phyloP scores from a whole-genome alignment of 768 basidiomycete species.

The Pleurotus sapidus region DNA sequence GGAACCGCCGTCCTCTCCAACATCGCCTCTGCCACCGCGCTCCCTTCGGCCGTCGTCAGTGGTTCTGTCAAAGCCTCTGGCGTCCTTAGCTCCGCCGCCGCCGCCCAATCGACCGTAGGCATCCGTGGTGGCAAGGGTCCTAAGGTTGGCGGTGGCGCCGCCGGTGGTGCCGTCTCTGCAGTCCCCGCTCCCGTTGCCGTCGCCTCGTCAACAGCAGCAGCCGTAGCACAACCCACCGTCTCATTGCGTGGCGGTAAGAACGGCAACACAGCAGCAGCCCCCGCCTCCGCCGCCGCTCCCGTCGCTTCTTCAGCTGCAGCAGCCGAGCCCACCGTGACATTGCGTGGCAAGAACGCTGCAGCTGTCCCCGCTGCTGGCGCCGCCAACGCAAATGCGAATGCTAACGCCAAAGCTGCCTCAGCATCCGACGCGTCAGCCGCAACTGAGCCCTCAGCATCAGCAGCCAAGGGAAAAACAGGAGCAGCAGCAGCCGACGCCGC shows the following conservation, averaged over 20 bases:
- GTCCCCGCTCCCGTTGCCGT: not conserved
- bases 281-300: too few species aligned
- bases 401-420: not conserved
- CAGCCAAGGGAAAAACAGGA: not conserved
- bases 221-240: not conserved
- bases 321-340: too few species aligned
- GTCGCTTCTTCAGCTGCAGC: too few species aligned
- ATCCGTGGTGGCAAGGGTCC: constrained; percentile 1
- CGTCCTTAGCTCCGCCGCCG: not conserved
- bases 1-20: not conserved
- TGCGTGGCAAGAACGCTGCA: too few species aligned
- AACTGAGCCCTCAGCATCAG: not conserved
- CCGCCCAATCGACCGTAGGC: not conserved
- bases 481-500: not conserved
- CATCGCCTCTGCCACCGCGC: not conserved
- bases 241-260: too few species aligned
- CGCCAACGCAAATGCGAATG: not conserved
- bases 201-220: not conserved
- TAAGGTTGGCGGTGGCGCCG: not conserved
- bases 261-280: too few species aligned
- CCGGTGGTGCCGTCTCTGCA: not conserved
- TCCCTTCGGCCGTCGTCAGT: not conserved
- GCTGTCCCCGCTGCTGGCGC: not conserved
- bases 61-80: too few species aligned
- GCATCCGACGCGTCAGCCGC: not conserved